Conservation (phyloP, 352 stramenopile species). For the Achlya hypogyna region DNA sequence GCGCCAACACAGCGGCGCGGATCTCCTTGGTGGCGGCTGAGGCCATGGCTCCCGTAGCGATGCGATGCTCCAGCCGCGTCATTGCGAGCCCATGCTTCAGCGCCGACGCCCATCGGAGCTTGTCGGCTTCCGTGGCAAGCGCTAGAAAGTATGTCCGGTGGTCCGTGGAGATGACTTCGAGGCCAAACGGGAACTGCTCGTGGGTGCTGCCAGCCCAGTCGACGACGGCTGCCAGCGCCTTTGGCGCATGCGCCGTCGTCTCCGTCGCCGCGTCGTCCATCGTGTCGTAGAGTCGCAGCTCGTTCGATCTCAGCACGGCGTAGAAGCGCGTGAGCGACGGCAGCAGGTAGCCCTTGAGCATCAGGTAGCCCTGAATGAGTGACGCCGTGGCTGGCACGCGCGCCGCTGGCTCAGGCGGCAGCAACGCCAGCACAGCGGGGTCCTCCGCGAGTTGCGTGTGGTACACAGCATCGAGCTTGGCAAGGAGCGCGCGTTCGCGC, state of each 20-base stretch:
- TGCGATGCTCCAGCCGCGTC: constrained; percentile 12
- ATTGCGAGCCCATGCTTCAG: constrained; percentile 46
- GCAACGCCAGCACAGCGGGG: constrained; percentile 24
- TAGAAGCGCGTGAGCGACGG: constrained; percentile 72
- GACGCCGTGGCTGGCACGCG: too few relatives aligned
- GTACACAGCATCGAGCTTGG: constrained; percentile 63
- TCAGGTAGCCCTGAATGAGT: constrained; percentile 69
- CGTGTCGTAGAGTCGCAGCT: constrained; percentile 55
- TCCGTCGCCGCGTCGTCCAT: constrained; percentile 40
- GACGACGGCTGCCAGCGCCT: constrained; percentile 33
- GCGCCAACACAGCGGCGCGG: not conserved
- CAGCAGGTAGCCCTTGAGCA: constrained; percentile 60
- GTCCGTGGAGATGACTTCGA: constrained; percentile 59
- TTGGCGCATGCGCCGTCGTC: not conserved
- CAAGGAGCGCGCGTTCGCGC: constrained; percentile 36
- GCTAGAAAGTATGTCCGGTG: constrained; percentile 67
- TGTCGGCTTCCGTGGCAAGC: constrained; percentile 40
- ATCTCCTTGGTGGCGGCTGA: not conserved
- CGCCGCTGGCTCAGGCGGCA: too few relatives aligned
- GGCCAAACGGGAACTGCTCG: constrained; percentile 41
- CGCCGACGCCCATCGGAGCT: constrained; percentile 49
- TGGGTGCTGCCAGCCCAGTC: constrained; percentile 63
- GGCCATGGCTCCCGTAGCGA: not conserved
- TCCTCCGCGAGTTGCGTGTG: constrained; percentile 35
- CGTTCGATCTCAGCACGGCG: constrained; percentile 44